These are phyloP conservation scores for Penicillium salamii DNA, from an alignment of 495 filamentous ascomycete genomes.

Conservation along the genomic window DNA sequence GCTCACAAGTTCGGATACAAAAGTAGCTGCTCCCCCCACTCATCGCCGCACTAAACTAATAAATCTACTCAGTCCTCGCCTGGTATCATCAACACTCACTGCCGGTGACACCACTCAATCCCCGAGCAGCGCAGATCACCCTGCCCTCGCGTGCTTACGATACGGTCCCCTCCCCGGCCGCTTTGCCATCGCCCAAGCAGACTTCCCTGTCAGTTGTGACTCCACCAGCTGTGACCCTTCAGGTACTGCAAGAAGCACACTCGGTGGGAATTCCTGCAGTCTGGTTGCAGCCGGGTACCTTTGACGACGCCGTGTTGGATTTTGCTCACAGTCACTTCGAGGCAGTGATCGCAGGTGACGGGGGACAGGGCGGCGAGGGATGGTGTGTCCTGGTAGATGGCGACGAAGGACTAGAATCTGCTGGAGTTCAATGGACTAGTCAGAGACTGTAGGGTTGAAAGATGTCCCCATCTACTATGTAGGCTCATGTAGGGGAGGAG, in stretches of 20 bases:
- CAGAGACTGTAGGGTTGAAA: slow-evolving; percentile 39
- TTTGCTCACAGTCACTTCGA: slow-evolving; percentile 65
- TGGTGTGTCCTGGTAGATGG: slow-evolving; percentile 94
- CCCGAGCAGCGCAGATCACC: slow-evolving; percentile 58
- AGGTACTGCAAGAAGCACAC: slow-evolving; percentile 73
- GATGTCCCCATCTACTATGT: too few relatives aligned
- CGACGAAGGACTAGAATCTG: slow-evolving; percentile 62
- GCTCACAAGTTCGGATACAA: slow-evolving; percentile 88
- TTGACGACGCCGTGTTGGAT: slow-evolving; percentile 66
- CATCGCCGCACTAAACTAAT: slow-evolving; percentile 5
- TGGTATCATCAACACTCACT: slow-evolving; percentile 83
- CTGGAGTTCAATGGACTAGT: slow-evolving; percentile 50
- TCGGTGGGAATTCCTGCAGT: slow-evolving; percentile 74
- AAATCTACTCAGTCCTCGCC: slow-evolving; percentile 62
- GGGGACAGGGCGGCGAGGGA: slow-evolving; percentile 67
- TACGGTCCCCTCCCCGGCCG: slow-evolving; percentile 62
- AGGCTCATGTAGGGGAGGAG: too few relatives aligned
- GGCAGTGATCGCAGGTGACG: slow-evolving; percentile 68
- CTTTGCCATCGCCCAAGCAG: slow-evolving; percentile 60
- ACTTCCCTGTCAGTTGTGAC: slow-evolving; percentile 86
- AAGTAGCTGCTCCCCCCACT: slow-evolving; percentile 45
- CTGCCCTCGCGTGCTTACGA: slow-evolving; percentile 53
- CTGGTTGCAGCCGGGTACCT: slow-evolving; percentile 91
- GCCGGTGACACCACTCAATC: slow-evolving; percentile 80
- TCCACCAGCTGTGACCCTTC: slow-evolving; percentile 67